Evolutionary conservation across 2,329 filamentous ascomycete species (phyloP).

Genomic region (Alternaria arborescens): DNA sequence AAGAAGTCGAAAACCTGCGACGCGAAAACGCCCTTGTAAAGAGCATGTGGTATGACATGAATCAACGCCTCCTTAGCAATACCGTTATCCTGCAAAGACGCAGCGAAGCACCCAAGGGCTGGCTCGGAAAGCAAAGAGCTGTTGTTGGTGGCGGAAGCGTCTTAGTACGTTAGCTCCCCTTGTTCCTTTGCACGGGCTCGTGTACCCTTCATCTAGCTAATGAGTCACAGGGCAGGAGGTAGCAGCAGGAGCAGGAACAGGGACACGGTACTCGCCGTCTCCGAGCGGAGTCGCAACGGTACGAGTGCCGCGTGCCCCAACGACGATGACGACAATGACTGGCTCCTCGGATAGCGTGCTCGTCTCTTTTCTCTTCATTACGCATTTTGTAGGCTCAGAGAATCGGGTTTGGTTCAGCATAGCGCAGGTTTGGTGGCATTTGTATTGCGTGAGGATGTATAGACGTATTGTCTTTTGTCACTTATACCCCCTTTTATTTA

Average conservation of each 20-base stretch:
- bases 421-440: constrained; percentile 22
- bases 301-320: not conserved
- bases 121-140: constrained; percentile 82
- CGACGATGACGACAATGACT: not conserved
- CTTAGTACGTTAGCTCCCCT: constrained; percentile 29
- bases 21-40: constrained; percentile 81
- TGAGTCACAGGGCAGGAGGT: constrained; percentile 13
- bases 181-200: not conserved
- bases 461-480: constrained; percentile 21
- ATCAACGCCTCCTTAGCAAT: constrained; percentile 80
- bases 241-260: not conserved
- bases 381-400: constrained; percentile 13
- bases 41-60: constrained; percentile 87
- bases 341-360: constrained; percentile 9
- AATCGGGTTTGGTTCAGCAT: constrained; percentile 21
- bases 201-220: not conserved
- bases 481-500: constrained; percentile 22
- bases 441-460: constrained; percentile 21
- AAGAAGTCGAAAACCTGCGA: constrained; percentile 72
- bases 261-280: not conserved
- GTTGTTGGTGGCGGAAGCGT: constrained; percentile 47
- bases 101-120: constrained; percentile 79
- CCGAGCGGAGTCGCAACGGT: not conserved
- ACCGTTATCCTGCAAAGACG: constrained; percentile 79
- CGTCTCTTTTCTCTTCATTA: constrained; percentile 17